A percentile compares a stretch with the other conserved stretches of the same genome.
Evolutionary conservation across 2,329 filamentous ascomycete species (phyloP).

Genomic region (Cercospora zeina): DNA sequence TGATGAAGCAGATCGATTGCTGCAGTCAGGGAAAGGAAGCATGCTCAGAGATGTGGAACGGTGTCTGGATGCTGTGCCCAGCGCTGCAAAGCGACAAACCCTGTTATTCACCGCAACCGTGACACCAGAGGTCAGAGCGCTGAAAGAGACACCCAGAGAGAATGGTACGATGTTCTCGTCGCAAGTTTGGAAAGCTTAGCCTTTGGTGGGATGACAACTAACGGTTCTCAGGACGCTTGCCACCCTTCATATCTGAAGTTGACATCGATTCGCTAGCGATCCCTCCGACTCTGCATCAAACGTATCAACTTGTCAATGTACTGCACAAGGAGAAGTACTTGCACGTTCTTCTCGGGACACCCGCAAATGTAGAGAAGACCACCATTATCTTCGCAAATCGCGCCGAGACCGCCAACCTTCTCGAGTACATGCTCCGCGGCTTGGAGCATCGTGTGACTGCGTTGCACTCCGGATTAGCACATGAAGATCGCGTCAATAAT

Average conservation of each 20-base stretch:
- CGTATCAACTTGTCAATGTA: conserved; percentile 82
- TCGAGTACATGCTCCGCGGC: conserved; percentile 83
- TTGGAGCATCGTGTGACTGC: conserved; percentile 89
- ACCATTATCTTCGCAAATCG: conserved; percentile 95
- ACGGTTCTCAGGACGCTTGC: conserved; percentile 41
- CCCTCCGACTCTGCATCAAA: conserved; percentile 77
- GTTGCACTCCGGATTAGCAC: conserved; percentile 82
- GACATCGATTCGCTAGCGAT: conserved; percentile 72
- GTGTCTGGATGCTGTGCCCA: conserved; percentile 78
- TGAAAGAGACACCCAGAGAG: conserved; percentile 60
- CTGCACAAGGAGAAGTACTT: conserved; percentile 95
- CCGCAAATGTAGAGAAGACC: conserved; percentile 70
- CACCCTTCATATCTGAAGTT: conserved; percentile 86
- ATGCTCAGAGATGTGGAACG: conserved; percentile 95
- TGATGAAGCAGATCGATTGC: conserved; percentile 89
- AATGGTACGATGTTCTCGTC: conserved; percentile 4
- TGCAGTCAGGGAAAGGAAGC: conserved; percentile 72
- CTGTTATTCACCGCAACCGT: conserved; percentile 95
- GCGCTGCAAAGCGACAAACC: conserved; percentile 77
- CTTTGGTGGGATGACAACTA: background rate
- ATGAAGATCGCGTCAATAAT: conserved; percentile 82
- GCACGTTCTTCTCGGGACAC: conserved; percentile 81
- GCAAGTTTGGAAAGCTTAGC: background rate
- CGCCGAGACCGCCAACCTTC: conserved; percentile 80
- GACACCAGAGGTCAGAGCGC: conserved; percentile 82